Evolutionary conservation across 495 filamentous ascomycete genomes (phyloP).

Genomic region (Podospora pseudopauciseta): DNA sequence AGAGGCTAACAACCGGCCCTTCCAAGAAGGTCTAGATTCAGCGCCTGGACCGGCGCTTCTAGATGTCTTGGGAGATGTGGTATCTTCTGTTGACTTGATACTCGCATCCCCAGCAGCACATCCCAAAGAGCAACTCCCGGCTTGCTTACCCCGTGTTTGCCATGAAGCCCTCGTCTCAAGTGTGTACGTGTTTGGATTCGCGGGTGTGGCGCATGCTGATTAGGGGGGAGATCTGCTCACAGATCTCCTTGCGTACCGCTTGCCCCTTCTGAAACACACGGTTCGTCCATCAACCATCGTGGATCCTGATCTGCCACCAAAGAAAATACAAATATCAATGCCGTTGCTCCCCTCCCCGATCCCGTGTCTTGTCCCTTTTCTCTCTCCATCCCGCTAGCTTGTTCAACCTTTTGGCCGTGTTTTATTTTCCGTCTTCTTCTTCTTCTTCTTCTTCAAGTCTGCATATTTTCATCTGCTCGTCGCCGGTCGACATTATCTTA

Average conservation of each 20-base stretch:
- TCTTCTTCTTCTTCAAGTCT: constrained; percentile 1
- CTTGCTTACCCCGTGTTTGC: background rate
- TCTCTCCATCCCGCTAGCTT: constrained; percentile 23
- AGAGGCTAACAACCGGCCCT: constrained; percentile 5
- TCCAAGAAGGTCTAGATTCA: constrained; percentile 2
- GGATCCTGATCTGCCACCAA: constrained; percentile 23
- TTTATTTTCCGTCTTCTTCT: constrained; percentile 7
- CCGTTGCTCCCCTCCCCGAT: constrained; percentile 13
- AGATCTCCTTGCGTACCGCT: background rate
- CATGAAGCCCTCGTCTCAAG: background rate
- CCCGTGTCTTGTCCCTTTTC: constrained; percentile 14
- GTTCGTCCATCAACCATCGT: constrained; percentile 23
- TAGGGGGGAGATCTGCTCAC: background rate
- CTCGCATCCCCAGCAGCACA: background rate
- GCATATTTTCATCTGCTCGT: constrained; percentile 18
- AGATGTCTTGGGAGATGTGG: background rate
- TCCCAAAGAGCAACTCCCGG: background rate
- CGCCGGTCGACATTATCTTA: constrained; percentile 29
- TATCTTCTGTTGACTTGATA: too few relatives aligned
- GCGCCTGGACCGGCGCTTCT: background rate
- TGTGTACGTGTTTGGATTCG: background rate
- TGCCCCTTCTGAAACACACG: constrained; percentile 28
- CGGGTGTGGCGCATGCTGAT: background rate
- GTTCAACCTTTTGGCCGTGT: constrained; percentile 22
- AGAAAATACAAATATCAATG: constrained; percentile 37